These are phyloP conservation scores for Komagataella mondaviorum DNA, from an alignment of 805 yeast species.

Conservation along the genomic window DNA sequence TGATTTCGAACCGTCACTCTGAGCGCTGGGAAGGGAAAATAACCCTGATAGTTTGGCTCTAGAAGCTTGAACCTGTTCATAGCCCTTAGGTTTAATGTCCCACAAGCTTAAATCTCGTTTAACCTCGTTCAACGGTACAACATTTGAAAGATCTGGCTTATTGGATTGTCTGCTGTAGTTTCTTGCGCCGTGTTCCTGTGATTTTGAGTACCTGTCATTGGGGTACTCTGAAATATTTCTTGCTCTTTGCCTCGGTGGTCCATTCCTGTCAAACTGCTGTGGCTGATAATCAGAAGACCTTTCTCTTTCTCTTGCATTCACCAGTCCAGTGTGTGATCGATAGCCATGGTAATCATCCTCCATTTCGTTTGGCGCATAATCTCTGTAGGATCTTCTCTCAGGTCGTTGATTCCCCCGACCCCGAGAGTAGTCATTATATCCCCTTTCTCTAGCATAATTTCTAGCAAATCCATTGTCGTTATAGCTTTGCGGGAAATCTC, in stretches of 20 bases:
- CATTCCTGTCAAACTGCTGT: slow-evolving; percentile 3
- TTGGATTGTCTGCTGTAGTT: slow-evolving; percentile 8
- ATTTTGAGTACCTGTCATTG: slow-evolving; percentile 8
- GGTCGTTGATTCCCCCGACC: background rate
- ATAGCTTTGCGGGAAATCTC: background rate
- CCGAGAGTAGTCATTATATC: background rate
- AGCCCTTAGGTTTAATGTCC: slow-evolving; percentile 64
- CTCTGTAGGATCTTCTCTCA: background rate
- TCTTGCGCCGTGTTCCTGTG: slow-evolving; percentile 7
- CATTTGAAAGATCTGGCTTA: slow-evolving; percentile 21
- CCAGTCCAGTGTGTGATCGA: background rate
- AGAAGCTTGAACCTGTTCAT: slow-evolving; percentile 61
- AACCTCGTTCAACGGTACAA: slow-evolving; percentile 36
- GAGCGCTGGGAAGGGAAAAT: slow-evolving; percentile 60
- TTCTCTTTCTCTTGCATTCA: background rate
- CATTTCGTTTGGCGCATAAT: background rate
- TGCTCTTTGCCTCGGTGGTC: slow-evolving; percentile 11
- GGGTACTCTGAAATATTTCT: slow-evolving; percentile 7
- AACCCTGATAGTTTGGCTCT: slow-evolving; percentile 70
- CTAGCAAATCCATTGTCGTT: background rate
- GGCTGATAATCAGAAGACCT: background rate
- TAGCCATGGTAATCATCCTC: background rate
- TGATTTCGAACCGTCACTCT: slow-evolving; percentile 11
- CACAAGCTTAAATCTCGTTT: slow-evolving; percentile 39
- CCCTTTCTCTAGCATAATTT: background rate